A percentile compares a stretch with the other conserved stretches of the same genome.
These are phyloP conservation scores for Jamesozyma jinghongensis DNA, from an alignment of 805 yeast species.

Conservation along the genomic window DNA sequence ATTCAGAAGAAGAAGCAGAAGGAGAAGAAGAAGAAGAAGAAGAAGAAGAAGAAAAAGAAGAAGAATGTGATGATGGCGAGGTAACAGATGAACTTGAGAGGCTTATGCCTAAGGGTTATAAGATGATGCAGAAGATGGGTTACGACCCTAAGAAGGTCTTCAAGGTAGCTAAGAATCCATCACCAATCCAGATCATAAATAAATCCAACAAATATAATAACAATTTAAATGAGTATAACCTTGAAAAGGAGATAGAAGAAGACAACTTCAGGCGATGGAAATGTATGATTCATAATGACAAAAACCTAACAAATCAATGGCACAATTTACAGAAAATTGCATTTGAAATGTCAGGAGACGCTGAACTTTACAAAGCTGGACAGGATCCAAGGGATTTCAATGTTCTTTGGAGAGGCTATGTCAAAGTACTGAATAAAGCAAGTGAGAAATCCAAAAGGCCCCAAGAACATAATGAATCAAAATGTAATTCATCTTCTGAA, in stretches of 20 bases:
- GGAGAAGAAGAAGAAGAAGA: neutral
- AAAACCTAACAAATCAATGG: constrained; percentile 11
- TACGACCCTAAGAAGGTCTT: neutral
- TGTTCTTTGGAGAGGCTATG: constrained; percentile 37
- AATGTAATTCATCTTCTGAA: neutral
- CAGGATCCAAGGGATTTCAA: constrained; percentile 29
- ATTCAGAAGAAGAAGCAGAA: too few species aligned
- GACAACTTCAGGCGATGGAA: constrained; percentile 3
- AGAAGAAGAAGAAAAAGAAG: neutral
- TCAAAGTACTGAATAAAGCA: constrained; percentile 11
- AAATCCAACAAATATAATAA: neutral
- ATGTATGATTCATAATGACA: constrained; percentile 2
- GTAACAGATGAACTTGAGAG: neutral
- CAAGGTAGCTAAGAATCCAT: neutral
- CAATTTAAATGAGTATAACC: neutral
- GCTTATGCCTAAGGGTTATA: constrained; percentile 1
- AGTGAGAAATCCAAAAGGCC: constrained; percentile 8
- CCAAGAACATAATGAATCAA: constrained; percentile 6
- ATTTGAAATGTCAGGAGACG: constrained; percentile 36
- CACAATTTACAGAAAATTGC: constrained; percentile 34
- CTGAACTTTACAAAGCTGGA: constrained; percentile 15
- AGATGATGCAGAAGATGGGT: constrained; percentile 2
- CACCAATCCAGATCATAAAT: constrained; percentile 1
- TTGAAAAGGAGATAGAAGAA: constrained; percentile 1
- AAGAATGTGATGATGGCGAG: neutral